A percentile compares a stretch with the other conserved stretches of the same genome.
Conservation (phyloP, 1,284 basidiomycete species). For the Fomitopsis palustris region DNA sequence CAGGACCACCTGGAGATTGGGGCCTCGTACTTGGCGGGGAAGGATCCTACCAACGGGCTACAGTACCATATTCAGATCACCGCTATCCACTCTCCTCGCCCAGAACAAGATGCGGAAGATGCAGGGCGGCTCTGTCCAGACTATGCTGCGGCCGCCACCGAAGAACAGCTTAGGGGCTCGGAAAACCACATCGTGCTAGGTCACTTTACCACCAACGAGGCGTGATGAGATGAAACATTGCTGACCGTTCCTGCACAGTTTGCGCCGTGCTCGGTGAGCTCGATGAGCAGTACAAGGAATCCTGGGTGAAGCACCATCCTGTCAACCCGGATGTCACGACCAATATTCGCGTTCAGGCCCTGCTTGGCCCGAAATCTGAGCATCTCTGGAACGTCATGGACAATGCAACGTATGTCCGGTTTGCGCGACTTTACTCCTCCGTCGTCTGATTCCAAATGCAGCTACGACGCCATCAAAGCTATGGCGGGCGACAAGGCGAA, state of each 20-base stretch:
- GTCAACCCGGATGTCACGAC: slow-evolving; percentile 7
- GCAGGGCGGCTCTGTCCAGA: neutral
- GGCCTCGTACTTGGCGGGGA: slow-evolving; percentile 17
- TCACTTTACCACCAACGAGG: too few species aligned
- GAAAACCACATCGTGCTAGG: too few species aligned
- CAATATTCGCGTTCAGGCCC: slow-evolving; percentile 15
- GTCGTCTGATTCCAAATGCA: neutral
- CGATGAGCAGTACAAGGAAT: slow-evolving; percentile 1
- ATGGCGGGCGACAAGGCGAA: slow-evolving; percentile 10
- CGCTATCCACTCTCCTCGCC: slow-evolving; percentile 6
- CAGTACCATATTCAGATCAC: slow-evolving; percentile 22
- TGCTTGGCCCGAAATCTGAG: slow-evolving; percentile 8
- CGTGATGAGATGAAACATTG: too few species aligned
- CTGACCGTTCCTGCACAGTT: neutral
- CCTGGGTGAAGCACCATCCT: slow-evolving; percentile 4
- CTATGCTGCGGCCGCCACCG: neutral
- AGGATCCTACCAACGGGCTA: slow-evolving; percentile 10
- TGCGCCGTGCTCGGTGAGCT: slow-evolving; percentile 1
- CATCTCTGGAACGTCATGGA: slow-evolving; percentile 15
- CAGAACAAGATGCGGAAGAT: slow-evolving; percentile 1
- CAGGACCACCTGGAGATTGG: slow-evolving; percentile 13
- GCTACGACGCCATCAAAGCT: slow-evolving; percentile 14
- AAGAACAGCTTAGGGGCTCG: too few species aligned
- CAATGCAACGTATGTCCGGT: slow-evolving; percentile 10
- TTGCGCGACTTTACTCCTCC: slow-evolving; percentile 6